Base-by-base conservation (phyloP, 2,329 filamentous ascomycete species). In the Diplodia mutila region DNA sequence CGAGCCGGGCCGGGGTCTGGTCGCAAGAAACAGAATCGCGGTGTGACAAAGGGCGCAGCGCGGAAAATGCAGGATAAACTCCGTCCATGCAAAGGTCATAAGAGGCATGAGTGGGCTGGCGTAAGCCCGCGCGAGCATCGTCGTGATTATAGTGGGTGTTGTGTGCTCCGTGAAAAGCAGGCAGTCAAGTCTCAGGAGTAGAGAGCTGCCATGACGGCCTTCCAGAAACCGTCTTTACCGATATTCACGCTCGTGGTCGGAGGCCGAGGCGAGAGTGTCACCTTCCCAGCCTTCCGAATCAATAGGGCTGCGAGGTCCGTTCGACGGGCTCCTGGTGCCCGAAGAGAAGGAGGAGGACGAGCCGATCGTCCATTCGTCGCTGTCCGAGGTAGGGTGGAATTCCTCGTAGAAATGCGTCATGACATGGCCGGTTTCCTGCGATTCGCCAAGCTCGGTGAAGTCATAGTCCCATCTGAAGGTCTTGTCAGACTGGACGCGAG, bases 381-480 rank as follows among this genome's bases (percentile, higher is more conserved):
- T 93, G 72, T 94, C 89, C 61, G 86, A 85, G 54, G 85, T 75
- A 12, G 73, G 73, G 68, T 80, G 80, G 70, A 82, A 82, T 61
- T 81, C 79, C 72, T 85, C 85, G 71, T 87, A 85, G 52, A 89
- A 81, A 65, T 84, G 84, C 63, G 86, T 83, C 70, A 89, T 79
- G 69, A 82, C 85, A 70, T 87, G 86, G 46, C 84, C 83, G 72
- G 85, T 85, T 57, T 83, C 80, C 69, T 81, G 76, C 21, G 80
- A 79, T 68, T 96, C 91, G 73, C 94, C 94, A 68, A 90, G 81
- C 82, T 97, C 94, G 69, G 97, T 89, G 73, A 93, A 97, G 74
- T 97, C 94, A 80, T 98, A 97, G 73, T 97, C 92, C 93, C 94
- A 98, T 69, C 94, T 89, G 80, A 91, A 92, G 72, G 86, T 85